Evolutionary conservation across 805 yeast genomes (phyloP).

Genomic region (Metschnikowia drakensbergensis): DNA sequence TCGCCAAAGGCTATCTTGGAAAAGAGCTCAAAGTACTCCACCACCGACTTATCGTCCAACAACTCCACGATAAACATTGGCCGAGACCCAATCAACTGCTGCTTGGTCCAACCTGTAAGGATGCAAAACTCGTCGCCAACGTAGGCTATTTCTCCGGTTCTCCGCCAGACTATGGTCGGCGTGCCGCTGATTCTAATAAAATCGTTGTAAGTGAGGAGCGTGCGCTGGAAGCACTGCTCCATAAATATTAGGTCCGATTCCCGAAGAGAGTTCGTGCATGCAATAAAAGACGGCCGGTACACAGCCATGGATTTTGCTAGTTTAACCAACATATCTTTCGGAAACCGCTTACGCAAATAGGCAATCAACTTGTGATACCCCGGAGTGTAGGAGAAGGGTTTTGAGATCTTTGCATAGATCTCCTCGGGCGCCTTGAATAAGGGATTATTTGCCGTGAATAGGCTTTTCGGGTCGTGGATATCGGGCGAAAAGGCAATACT

Average conservation of each 20-base stretch:
- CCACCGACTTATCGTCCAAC: constrained; percentile 81
- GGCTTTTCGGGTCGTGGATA: neutral
- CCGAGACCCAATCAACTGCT: constrained; percentile 56
- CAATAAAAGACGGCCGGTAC: constrained; percentile 88
- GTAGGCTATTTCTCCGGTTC: constrained; percentile 93
- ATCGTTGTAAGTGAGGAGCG: constrained; percentile 82
- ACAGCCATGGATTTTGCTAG: constrained; percentile 88
- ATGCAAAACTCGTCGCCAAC: constrained; percentile 93
- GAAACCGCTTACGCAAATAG: constrained; percentile 69
- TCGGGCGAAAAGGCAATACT: constrained; percentile 33
- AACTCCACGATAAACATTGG: constrained; percentile 75
- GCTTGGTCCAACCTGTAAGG: constrained; percentile 84
- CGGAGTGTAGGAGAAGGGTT: constrained; percentile 84
- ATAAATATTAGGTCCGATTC: constrained; percentile 90
- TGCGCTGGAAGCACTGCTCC: constrained; percentile 95
- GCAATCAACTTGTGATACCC: constrained; percentile 81
- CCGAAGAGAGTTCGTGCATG: constrained; percentile 81
- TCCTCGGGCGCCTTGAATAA: constrained; percentile 62
- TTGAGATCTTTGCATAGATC: constrained; percentile 67
- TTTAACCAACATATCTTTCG: constrained; percentile 62
- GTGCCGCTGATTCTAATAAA: constrained; percentile 84
- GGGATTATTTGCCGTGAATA: constrained; percentile 7
- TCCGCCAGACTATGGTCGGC: constrained; percentile 92
- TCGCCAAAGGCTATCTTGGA: constrained; percentile 87
- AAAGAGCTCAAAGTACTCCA: constrained; percentile 84